A percentile compares a stretch with the other conserved stretches of the same genome.
Conservation (phyloP, 179 eudicot genomes). For the Pouteria campechiana region DNA sequence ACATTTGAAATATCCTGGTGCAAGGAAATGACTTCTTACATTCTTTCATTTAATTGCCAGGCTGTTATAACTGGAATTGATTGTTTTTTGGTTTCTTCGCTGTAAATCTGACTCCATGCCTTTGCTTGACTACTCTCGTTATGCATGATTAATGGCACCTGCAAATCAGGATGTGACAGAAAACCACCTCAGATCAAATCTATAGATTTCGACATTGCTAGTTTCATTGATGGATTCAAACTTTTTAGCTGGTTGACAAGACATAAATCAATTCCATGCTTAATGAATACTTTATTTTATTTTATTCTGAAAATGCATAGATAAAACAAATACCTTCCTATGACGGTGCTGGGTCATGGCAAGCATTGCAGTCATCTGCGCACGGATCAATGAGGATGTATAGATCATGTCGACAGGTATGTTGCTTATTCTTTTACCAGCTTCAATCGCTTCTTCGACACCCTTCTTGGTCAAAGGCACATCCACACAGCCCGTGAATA, state of each 20-base stretch:
- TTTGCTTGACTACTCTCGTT: conserved; percentile 63
- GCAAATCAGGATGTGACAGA: no score
- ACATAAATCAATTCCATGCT: no score
- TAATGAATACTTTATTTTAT: no score
- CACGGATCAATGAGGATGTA: conserved; percentile 79
- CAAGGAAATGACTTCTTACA: no score
- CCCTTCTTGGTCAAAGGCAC: conserved; percentile 86
- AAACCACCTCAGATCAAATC: no score
- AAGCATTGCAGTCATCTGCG: conserved; percentile 98
- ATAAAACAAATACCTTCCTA: conserved; percentile 40
- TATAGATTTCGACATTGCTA: no score
- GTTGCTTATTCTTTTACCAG: conserved; percentile 81
- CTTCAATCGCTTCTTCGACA: conserved; percentile 90
- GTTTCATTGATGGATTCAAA: no score
- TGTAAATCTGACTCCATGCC: conserved; percentile 61
- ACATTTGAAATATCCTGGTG: no score
- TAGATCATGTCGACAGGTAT: conserved; percentile 76
- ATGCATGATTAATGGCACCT: conserved; percentile 83
- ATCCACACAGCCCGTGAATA: conserved; percentile 93
- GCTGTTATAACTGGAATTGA: conserved; percentile 74
- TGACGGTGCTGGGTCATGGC: conserved; percentile 77
- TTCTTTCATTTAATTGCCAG: conserved; percentile 96
- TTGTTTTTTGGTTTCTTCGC: conserved; percentile 59
- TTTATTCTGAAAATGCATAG: no score
- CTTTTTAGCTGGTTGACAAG: no score